These are phyloP conservation scores for Taphrina wiesneri DNA, from an alignment of 1,139 yeast species.

Conservation along the genomic window DNA sequence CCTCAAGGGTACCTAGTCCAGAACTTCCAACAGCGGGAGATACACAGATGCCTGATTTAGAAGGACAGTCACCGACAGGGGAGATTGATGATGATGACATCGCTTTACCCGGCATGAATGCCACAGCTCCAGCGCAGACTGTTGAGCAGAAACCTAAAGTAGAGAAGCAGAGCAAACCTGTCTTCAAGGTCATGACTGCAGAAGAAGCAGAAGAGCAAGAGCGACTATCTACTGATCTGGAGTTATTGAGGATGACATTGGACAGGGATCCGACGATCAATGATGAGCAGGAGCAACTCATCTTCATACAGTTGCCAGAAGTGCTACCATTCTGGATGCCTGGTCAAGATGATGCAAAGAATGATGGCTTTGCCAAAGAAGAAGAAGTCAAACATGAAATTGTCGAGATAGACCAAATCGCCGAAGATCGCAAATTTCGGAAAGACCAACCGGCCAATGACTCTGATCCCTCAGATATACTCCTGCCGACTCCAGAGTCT, in stretches of 20 bases:
- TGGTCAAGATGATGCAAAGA: conserved; percentile 38
- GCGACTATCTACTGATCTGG: conserved; percentile 5
- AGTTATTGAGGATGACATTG: neutral
- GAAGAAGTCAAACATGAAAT: conserved; percentile 28
- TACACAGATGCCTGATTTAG: neutral
- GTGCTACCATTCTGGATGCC: conserved; percentile 56
- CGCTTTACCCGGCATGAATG: conserved; percentile 5
- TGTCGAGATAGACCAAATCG: conserved; percentile 13
- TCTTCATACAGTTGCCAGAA: conserved; percentile 73
- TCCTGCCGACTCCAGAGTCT: neutral
- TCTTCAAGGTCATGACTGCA: conserved; percentile 12
- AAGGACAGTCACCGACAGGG: neutral
- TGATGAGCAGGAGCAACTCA: conserved; percentile 50
- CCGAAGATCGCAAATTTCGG: neutral
- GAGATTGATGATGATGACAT: conserved; percentile 13
- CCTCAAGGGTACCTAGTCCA: neutral
- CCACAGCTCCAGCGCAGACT: neutral
- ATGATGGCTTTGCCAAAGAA: conserved; percentile 35
- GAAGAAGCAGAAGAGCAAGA: conserved; percentile 18
- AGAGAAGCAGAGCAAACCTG: neutral
- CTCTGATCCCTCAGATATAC: conserved; percentile 6
- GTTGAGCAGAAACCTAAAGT: neutral
- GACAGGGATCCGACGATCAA: conserved; percentile 41
- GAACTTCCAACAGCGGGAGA: neutral
- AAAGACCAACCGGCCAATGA: conserved; percentile 14